phyloP scores from a whole-genome alignment of 805 yeast species.

The Debaryomyces prosopidis region DNA sequence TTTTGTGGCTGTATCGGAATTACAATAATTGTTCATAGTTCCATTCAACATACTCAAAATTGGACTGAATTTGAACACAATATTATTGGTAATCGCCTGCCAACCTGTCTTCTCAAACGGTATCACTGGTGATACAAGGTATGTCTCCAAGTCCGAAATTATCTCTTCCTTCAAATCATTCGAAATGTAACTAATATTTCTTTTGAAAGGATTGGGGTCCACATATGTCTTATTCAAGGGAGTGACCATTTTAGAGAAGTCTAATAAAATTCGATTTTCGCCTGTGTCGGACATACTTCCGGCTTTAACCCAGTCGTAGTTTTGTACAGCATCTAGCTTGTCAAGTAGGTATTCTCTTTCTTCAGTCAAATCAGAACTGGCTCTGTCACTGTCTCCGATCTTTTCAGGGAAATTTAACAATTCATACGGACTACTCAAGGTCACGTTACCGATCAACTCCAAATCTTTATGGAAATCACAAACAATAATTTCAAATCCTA shows the following conservation, averaged over 20 bases:
- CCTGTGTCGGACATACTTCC: constrained; percentile 49
- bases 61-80: constrained; percentile 57
- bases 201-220: too few relatives aligned
- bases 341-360: constrained; percentile 4
- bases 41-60: constrained; percentile 41
- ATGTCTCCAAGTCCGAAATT: too few relatives aligned
- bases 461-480: constrained; percentile 58
- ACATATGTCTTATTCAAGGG: too few relatives aligned
- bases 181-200: too few relatives aligned
- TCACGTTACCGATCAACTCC: constrained; percentile 46
- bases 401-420: constrained; percentile 38
- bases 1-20: background rate
- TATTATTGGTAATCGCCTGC: constrained; percentile 49
- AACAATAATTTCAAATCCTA: constrained; percentile 59
- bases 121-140: too few relatives aligned
- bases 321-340: constrained; percentile 6
- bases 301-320: too few relatives aligned
- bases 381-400: too few relatives aligned
- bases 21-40: constrained; percentile 23
- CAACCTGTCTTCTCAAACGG: constrained; percentile 44
- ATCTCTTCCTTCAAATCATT: too few relatives aligned
- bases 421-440: constrained; percentile 37
- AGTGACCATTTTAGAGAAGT: constrained; percentile 52
- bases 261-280: constrained; percentile 50
- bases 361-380: background rate